Conservation (phyloP, 352 stramenopile genomes). For the Pythium insidiosum region DNA sequence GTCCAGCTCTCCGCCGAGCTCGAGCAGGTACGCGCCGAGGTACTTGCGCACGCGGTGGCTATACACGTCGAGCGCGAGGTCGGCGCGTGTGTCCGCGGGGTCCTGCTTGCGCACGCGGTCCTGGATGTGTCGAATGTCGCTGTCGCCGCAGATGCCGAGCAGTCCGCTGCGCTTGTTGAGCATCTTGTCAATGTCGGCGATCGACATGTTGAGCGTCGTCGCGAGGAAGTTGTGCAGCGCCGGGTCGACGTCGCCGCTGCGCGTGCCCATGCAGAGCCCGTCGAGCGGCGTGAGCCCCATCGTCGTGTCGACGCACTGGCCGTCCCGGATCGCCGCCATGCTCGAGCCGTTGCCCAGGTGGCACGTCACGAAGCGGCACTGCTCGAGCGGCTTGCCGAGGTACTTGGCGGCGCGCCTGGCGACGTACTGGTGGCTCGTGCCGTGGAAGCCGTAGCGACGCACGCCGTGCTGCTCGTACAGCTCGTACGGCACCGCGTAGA, state of each 20-base stretch:
- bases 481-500: slow-evolving; percentile 73
- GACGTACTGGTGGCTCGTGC: slow-evolving; percentile 85
- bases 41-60: slow-evolving; percentile 85
- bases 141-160: slow-evolving; percentile 70
- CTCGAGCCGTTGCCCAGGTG: slow-evolving; percentile 86
- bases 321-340: slow-evolving; percentile 69
- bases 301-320: slow-evolving; percentile 80
- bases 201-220: slow-evolving; percentile 58
- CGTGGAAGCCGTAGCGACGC: slow-evolving; percentile 88
- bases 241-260: slow-evolving; percentile 80
- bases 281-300: slow-evolving; percentile 89
- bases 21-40: slow-evolving; percentile 71
- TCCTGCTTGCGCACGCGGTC: slow-evolving; percentile 34
- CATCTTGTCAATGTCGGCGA: slow-evolving; percentile 73
- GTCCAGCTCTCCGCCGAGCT: slow-evolving; percentile 60
- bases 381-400: slow-evolving; percentile 41
- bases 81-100: slow-evolving; percentile 47
- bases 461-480: slow-evolving; percentile 79
- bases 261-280: slow-evolving; percentile 86
- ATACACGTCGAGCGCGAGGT: slow-evolving; percentile 79
- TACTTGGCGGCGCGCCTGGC: slow-evolving; percentile 52
- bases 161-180: slow-evolving; percentile 89
- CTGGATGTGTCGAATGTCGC: slow-evolving; percentile 79
- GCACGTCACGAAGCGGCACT: slow-evolving; percentile 77
- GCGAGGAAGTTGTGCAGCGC: slow-evolving; percentile 72